These are phyloP conservation scores for Termitomyces sp. DNA, from an alignment of 768 basidiomycete species.

Conservation along the genomic window DNA sequence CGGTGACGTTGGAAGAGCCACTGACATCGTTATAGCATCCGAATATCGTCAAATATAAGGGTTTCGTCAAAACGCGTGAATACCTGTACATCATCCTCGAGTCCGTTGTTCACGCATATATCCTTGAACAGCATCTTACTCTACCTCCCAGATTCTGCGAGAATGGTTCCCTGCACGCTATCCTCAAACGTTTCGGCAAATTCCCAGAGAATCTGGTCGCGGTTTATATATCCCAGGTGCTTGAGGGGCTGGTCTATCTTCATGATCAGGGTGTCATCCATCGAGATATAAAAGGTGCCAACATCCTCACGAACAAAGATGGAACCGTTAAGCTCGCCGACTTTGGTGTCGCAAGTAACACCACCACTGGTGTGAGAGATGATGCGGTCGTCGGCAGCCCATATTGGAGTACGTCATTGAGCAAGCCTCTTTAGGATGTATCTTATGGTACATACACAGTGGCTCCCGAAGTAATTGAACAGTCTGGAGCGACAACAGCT, in stretches of 20 bases:
- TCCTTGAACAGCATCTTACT: neutral
- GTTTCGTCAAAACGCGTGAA: conserved; percentile 92
- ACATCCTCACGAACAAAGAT: conserved; percentile 98
- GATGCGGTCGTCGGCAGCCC: conserved; percentile 96
- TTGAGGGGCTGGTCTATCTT: conserved; percentile 93
- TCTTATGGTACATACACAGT: conserved; percentile 41
- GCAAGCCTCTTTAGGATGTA: neutral
- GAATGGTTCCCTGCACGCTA: conserved; percentile 94
- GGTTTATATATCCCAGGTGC: conserved; percentile 93
- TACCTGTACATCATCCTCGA: conserved; percentile 97
- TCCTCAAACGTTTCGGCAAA: conserved; percentile 96
- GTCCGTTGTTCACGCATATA: conserved; percentile 37
- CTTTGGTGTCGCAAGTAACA: conserved; percentile 90
- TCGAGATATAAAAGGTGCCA: conserved; percentile 98
- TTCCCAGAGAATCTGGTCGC: conserved; percentile 97
- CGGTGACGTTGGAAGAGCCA: neutral
- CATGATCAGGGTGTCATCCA: conserved; percentile 99
- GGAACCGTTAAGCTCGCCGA: conserved; percentile 98
- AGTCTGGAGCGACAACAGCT: conserved; percentile 93
- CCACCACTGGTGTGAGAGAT: conserved; percentile 71
- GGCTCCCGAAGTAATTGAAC: conserved; percentile 99
- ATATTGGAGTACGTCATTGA: conserved; percentile 82
- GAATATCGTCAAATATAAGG: conserved; percentile 99
- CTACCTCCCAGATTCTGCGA: conserved; percentile 75
- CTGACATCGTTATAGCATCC: conserved; percentile 56